Evolutionary conservation across 352 stramenopile genomes (phyloP).

Genomic region (Pythium volutum): DNA sequence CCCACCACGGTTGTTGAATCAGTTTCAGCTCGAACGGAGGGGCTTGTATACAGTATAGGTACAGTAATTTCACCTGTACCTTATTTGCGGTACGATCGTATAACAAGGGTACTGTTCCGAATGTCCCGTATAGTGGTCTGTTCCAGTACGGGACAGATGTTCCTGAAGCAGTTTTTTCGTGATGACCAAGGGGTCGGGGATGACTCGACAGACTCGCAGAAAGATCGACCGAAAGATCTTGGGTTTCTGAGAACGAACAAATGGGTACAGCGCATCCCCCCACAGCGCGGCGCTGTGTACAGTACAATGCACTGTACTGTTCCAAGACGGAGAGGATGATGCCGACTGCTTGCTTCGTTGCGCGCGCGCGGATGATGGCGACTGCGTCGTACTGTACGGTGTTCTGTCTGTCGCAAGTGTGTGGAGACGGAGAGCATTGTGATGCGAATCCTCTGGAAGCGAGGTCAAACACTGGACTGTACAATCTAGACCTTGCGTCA

Average conservation of each 20-base stretch:
- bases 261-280: conserved; percentile 7
- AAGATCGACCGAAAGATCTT: neutral
- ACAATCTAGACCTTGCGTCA: too few relatives aligned
- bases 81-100: neutral
- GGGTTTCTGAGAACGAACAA: conserved; percentile 7
- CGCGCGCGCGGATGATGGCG: too few relatives aligned
- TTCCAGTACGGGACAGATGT: neutral
- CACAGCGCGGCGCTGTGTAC: too few relatives aligned
- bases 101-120: neutral
- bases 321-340: too few relatives aligned
- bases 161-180: neutral
- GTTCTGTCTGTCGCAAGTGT: too few relatives aligned
- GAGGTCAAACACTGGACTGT: too few relatives aligned
- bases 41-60: conserved; percentile 2
- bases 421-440: too few relatives aligned
- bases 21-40: conserved; percentile 7
- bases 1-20: conserved; percentile 7
- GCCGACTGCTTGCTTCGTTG: too few relatives aligned
- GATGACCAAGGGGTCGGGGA: neutral
- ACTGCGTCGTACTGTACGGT: too few relatives aligned
- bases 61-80: conserved; percentile 10
- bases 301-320: too few relatives aligned
- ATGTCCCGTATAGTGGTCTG: neutral
- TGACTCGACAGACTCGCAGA: too few relatives aligned
- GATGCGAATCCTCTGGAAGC: too few relatives aligned